Conservation (phyloP, 2,329 filamentous ascomycete species). For the Ascomycota sp. region DNA sequence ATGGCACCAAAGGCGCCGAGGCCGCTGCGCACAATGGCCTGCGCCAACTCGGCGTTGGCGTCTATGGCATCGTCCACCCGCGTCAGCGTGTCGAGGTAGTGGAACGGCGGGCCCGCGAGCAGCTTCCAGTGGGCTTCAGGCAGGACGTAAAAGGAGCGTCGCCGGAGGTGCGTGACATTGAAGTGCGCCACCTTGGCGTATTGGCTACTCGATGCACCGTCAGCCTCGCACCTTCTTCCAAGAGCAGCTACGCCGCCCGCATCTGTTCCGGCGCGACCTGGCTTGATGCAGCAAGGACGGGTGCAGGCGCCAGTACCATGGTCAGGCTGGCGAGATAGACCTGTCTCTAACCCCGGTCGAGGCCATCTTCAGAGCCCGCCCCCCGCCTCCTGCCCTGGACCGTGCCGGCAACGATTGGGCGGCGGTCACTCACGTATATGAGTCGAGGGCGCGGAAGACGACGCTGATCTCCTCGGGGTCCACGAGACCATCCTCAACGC, state of each 20-base stretch:
- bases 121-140: conserved; percentile 69
- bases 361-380: too few relatives aligned
- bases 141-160: conserved; percentile 84
- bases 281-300: not conserved
- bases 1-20: conserved; percentile 45
- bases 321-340: too few relatives aligned
- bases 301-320: not conserved
- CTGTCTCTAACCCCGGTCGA: too few relatives aligned
- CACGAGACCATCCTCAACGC: conserved; percentile 41
- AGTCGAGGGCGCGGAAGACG: conserved; percentile 67
- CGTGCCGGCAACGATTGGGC: not conserved
- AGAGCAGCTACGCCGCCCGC: not conserved
- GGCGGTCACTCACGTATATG: conserved; percentile 52
- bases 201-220: conserved; percentile 33
- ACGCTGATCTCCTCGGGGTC: conserved; percentile 69
- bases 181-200: conserved; percentile 73
- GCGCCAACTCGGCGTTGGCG: conserved; percentile 63
- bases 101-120: conserved; percentile 64
- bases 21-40: conserved; percentile 52
- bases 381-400: too few relatives aligned
- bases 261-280: not conserved
- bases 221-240: not conserved
- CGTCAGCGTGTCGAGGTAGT: conserved; percentile 57
- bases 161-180: conserved; percentile 75
- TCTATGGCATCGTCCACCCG: conserved; percentile 77